Base-by-base conservation (phyloP, 2,329 filamentous ascomycete species). In the Coniochaeta sp. region DNA sequence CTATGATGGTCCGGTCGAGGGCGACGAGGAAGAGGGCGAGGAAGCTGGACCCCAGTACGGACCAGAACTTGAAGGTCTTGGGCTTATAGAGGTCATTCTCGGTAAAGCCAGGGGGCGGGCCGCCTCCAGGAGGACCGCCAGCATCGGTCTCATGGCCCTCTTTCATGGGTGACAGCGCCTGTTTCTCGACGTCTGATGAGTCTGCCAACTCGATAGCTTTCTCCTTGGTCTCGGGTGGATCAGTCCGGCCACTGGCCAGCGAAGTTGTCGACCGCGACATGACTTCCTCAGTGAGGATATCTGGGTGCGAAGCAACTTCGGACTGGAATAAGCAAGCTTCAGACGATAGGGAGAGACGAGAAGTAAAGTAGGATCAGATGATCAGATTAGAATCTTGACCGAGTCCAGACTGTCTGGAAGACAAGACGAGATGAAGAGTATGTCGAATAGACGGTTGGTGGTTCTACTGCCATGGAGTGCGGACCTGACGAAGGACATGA, bases 21-120 rank as follows among this genome's bases (percentile, higher is more conserved):
- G 82, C 82, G 26, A 85, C 81, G 32, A 85, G 74, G 63, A 85
- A 84, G 65, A 85, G 73, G 62, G 81, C 77, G 7, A 83, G 70
- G 61, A 84, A 81, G 62, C 82, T 79, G 62, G 79, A 83, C 32
- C 79, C 40, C 9, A 85, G 73, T 54, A 82, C 76, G 63, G 82
- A 74, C 82, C 82, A 84, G 66, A 85, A 84, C 65, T 77, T 79
- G 62, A 81, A 58, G 9, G 76, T 82, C 68, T 76, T 79, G 14
- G 81, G 82, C 61, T 80, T 71, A 71, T 78, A 84, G 59, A 81
- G 77, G 32, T 75, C 69, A 40, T 77, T 55, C 6, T 60, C 54
- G 38, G 16, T 19, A 5, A 40, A 17, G 38, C 38, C 38, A n/a
- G 38, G 38, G 38, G 38, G 38, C n/a, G n/a, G n/a, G 2, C 38